Evolutionary conservation across 1,284 basidiomycete genomes (phyloP), one percentile per base, ranked within the genome.

Genomic region (Cystobasidiaceae sp.): DNA sequence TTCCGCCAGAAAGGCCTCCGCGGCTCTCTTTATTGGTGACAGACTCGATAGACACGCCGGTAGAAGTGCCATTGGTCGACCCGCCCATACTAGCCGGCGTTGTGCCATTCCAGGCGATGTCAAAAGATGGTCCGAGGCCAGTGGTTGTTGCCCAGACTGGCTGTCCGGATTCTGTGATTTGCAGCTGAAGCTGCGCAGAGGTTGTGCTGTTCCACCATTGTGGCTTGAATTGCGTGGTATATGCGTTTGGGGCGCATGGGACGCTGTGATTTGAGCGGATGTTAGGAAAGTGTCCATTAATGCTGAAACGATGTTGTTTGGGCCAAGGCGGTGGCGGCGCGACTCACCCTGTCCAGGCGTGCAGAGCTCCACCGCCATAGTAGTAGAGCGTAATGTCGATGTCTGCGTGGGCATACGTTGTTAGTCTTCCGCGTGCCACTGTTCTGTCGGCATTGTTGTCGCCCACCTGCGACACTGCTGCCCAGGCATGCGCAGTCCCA

Each of bases 141-240:
- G 84, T 75, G 44, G 79, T 75, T 46, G 82, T 80, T 39, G 84
- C 75, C 79, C 85, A 89, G 2, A 81, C 75, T 2, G 82, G 80
- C 2, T 79, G 73, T 34, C 83, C 84, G 8, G 80, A 72, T 15
- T 83, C 74, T 67, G 89, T 79, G 74, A 93, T 87, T 63, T 79
- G 78, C 67, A 91, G 75, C 72, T 91, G 85, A 17, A 92, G 81
- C 7, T 76, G 71, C 19, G 83, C 79, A 2, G 80, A 77, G 1
- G 79, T 68, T 2, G 85, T 84, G 11, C 81, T 76, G 72, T 89
- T 87, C 88, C 88, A 92, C 89, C 89, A 92, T 39, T 80, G 79
- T 0, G 89, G 85, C 65, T 83, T 76, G 49, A 93, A 77, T 11
- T 75, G 75, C 3, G 82, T 78, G 62, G 74, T 65, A 33, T 70